phyloP scores from a whole-genome alignment of 495 filamentous ascomycete genomes.

The Hyaloscypha finlandica region DNA sequence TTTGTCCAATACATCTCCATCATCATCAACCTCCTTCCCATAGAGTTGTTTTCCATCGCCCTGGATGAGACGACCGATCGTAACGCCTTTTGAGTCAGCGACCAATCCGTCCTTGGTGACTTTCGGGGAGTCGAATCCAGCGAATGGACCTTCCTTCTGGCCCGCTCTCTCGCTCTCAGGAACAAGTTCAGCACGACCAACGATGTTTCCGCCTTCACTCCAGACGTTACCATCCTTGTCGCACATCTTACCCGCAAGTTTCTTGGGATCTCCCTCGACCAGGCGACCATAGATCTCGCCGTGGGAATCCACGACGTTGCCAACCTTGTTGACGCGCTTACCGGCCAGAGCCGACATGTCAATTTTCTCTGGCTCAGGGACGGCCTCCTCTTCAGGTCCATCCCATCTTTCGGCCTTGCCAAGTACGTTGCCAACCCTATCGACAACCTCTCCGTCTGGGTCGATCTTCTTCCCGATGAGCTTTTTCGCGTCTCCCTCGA shows the following conservation, averaged over 20 bases:
- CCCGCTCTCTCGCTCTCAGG: constrained; percentile 66
- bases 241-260: constrained; percentile 76
- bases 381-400: constrained; percentile 41
- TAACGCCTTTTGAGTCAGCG: constrained; percentile 57
- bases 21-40: constrained; percentile 74
- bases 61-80: constrained; percentile 72
- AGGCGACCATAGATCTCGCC: constrained; percentile 79
- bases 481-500: constrained; percentile 75
- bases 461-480: constrained; percentile 78
- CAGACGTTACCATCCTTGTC: constrained; percentile 81
- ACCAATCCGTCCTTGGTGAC: constrained; percentile 80
- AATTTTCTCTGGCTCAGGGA: constrained; percentile 44
- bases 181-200: constrained; percentile 79
- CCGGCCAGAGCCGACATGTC: constrained; percentile 75
- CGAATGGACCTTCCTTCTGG: constrained; percentile 76
- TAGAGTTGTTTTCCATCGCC: constrained; percentile 72
- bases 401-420: constrained; percentile 75
- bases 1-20: constrained; percentile 51
- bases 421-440: constrained; percentile 76
- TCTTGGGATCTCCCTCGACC: constrained; percentile 68
- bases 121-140: constrained; percentile 68
- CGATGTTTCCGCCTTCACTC: constrained; percentile 76
- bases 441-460: constrained; percentile 81
- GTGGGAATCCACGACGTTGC: constrained; percentile 75
- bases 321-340: constrained; percentile 71